These are phyloP conservation scores for Ochetophila trinervis DNA, from an alignment of 306 rosid genomes.

Conservation along the genomic window DNA sequence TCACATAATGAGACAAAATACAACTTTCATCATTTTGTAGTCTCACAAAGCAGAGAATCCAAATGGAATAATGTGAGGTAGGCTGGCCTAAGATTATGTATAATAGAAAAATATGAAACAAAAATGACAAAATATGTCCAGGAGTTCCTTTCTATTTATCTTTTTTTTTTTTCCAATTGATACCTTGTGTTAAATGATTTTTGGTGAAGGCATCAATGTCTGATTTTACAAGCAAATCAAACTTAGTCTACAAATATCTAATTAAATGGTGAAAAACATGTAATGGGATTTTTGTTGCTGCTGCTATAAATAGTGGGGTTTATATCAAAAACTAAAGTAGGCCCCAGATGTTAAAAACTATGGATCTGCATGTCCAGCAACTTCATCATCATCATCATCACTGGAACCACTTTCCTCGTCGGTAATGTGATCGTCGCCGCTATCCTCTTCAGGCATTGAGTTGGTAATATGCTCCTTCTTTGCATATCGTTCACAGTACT, in stretches of 20 bases:
- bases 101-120: background rate
- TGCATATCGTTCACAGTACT: constrained; percentile 91
- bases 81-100: too few species aligned
- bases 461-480: constrained; percentile 66
- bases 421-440: constrained; percentile 69
- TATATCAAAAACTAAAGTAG: constrained; percentile 15
- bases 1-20: too few species aligned
- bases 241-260: constrained; percentile 34
- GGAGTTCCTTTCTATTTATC: constrained; percentile 6
- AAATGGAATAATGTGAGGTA: background rate
- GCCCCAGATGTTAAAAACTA: constrained; percentile 19
- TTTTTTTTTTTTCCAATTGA: constrained; percentile 20
- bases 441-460: constrained; percentile 63
- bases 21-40: too few species aligned
- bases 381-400: constrained; percentile 83
- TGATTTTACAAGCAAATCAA: constrained; percentile 40
- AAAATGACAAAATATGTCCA: constrained; percentile 2
- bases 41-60: too few species aligned
- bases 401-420: constrained; percentile 69
- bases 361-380: constrained; percentile 88
- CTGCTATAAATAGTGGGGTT: constrained; percentile 34
- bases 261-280: constrained; percentile 26
- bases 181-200: constrained; percentile 14
- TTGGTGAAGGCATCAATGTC: constrained; percentile 25
- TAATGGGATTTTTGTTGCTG: constrained; percentile 33